phyloP scores from a whole-genome alignment of 352 stramenopile genomes.

The Globisporangium heterothallicum region DNA sequence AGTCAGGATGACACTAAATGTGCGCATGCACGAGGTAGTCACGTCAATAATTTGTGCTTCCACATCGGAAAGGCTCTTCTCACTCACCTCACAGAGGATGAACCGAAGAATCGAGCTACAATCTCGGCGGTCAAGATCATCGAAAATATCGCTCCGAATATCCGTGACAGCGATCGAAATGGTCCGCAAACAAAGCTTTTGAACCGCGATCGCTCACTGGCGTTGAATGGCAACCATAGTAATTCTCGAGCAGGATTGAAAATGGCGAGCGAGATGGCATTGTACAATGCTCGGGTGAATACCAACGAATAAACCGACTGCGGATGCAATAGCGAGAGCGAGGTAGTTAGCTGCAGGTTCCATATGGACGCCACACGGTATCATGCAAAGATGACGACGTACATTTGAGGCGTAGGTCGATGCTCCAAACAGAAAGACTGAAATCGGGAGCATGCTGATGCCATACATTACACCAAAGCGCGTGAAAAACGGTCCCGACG shows the following conservation, averaged over 20 bases:
- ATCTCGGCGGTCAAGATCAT: conserved; percentile 58
- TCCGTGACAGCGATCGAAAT: conserved; percentile 74
- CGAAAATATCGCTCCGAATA: conserved; percentile 67
- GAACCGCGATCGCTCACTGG: conserved; percentile 56
- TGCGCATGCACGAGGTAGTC: no score
- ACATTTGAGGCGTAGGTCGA: conserved; percentile 58
- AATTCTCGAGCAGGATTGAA: conserved; percentile 84
- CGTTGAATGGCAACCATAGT: conserved; percentile 81
- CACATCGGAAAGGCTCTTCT: no score
- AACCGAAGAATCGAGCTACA: conserved; percentile 36
- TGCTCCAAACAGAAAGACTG: conserved; percentile 65
- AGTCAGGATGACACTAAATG: conserved; percentile 58
- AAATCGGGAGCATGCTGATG: conserved; percentile 61
- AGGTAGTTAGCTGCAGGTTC: not conserved
- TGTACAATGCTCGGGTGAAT: conserved; percentile 69
- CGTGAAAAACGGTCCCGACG: conserved; percentile 75
- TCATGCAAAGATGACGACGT: no score
- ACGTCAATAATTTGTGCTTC: no score
- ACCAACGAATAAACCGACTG: conserved; percentile 56
- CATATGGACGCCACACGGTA: no score
- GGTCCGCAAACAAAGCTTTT: conserved; percentile 78
- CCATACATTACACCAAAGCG: conserved; percentile 85
- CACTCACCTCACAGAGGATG: conserved; percentile 50
- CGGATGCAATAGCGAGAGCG: not conserved
- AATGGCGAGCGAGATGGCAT: conserved; percentile 69